Evolutionary conservation across 2,329 filamentous ascomycete genomes (phyloP), one percentile per base, ranked within the genome.

Genomic region (Hysterium pulicare): DNA sequence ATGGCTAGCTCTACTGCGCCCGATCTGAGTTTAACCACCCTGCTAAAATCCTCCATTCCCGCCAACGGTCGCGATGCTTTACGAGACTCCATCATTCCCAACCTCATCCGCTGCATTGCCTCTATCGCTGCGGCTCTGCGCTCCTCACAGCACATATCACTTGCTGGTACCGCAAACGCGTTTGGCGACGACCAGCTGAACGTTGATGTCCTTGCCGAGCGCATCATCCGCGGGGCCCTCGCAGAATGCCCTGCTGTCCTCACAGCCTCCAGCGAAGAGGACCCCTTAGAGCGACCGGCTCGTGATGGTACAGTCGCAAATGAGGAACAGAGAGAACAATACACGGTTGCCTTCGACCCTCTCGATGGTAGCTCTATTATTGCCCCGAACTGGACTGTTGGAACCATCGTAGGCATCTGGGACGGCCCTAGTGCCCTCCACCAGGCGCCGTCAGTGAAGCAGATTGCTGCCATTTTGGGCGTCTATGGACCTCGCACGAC

Each of bases 351-450:
- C 0, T 84, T 83, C 50, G 81, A 84, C 50, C 81, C 81, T 0
- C 71, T 84, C 0, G 81, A 84, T 50, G 81, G 81, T 9, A 80
- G 76, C 59, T 82, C 78, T 35, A 83, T 84, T 46, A 66, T 66
- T 37, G 58, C 58, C 2, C 57, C 63, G 10, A 66, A 66, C 43
- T 66, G 63, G 63, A 59, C 59, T 2, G 63, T 66, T 6, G 63
- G 78, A 57, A 82, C 78, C 35, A 83, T 84, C 44, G 62, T 82
- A 13, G 79, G 80, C 6, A 62, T 84, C 30, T 84, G 81, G 63
- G 50, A 58, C 20, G 59, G 60, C 1, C 3, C 34, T 1, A 51
- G 53, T 2, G 63, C 62, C 3, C 33, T 66, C 7, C 44, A 50
- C n/a, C 44, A 50, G 11, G 23, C 38, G 6, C 56, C 60, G 1